Evolutionary conservation across 371 early-diverging fungal species (phyloP).

Genomic region (Rhizopus sp.): DNA sequence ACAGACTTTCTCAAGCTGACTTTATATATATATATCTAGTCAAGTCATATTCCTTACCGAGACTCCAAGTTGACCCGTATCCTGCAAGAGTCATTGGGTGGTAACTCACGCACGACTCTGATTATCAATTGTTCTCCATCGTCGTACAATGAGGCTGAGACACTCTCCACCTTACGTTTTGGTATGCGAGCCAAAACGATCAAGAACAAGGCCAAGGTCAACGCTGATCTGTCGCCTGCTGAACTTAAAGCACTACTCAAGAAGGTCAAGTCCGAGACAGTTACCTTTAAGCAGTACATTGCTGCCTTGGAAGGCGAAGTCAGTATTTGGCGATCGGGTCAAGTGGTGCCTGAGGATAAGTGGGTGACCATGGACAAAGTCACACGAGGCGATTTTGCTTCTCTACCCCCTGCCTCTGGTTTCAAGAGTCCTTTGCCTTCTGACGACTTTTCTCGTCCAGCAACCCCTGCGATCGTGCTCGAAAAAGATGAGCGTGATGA

Average conservation of each 20-base stretch:
- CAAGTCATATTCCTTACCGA: conserved; percentile 96
- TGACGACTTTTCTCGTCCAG: conserved; percentile 64
- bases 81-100: conserved; percentile 97
- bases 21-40: conserved; percentile 58
- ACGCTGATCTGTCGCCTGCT: conserved; percentile 88
- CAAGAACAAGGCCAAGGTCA: conserved; percentile 98
- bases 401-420: conserved; percentile 49
- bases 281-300: conserved; percentile 81
- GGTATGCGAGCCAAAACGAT: conserved; percentile 97
- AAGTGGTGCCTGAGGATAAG: conserved; percentile 67
- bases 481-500: conserved; percentile 91
- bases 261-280: conserved; percentile 77
- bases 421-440: conserved; percentile 40
- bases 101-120: conserved; percentile 94
- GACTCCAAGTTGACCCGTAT: conserved; percentile 99
- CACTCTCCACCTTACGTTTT: conserved; percentile 93
- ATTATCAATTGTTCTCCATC: conserved; percentile 97
- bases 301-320: conserved; percentile 85
- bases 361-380: conserved; percentile 77
- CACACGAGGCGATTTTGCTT: conserved; percentile 48
- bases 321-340: conserved; percentile 83
- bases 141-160: conserved; percentile 95
- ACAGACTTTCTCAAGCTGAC: conserved; percentile 46
- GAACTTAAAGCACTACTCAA: conserved; percentile 92
- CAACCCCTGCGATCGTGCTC: conserved; percentile 74